Evolutionary conservation across 2,329 filamentous ascomycete genomes (phyloP).

Genomic region (Epicoccum sorghinum): DNA sequence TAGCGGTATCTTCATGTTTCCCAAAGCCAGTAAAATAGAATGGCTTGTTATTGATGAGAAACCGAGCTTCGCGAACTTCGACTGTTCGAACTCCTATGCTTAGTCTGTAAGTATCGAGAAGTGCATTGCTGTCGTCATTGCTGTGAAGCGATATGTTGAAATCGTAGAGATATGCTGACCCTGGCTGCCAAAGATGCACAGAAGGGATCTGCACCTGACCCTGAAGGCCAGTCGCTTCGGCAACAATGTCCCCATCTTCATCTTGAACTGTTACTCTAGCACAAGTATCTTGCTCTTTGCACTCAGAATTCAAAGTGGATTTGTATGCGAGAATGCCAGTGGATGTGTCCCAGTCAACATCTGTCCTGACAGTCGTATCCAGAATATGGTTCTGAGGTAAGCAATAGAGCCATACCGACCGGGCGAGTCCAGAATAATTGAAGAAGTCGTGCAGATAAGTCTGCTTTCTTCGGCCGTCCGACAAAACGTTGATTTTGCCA

Average conservation of each 20-base stretch:
- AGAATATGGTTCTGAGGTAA: neutral
- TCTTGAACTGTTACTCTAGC: neutral
- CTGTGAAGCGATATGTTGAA: neutral
- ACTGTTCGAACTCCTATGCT: neutral
- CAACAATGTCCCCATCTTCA: neutral
- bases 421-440: neutral
- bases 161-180: neutral
- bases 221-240: neutral
- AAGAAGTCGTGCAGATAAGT: neutral
- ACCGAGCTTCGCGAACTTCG: neutral
- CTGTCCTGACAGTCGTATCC: neutral
- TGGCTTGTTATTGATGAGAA: conserved; percentile 1
- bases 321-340: neutral
- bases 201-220: neutral
- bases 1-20: neutral
- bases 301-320: neutral
- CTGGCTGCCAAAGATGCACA: neutral
- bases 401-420: neutral
- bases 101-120: neutral
- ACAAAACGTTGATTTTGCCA: neutral
- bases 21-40: neutral
- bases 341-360: neutral
- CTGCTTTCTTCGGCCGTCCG: neutral
- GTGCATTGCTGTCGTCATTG: neutral
- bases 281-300: neutral